Base-by-base conservation (phyloP, 352 stramenopile species). In the Globisporangium viniferum region DNA sequence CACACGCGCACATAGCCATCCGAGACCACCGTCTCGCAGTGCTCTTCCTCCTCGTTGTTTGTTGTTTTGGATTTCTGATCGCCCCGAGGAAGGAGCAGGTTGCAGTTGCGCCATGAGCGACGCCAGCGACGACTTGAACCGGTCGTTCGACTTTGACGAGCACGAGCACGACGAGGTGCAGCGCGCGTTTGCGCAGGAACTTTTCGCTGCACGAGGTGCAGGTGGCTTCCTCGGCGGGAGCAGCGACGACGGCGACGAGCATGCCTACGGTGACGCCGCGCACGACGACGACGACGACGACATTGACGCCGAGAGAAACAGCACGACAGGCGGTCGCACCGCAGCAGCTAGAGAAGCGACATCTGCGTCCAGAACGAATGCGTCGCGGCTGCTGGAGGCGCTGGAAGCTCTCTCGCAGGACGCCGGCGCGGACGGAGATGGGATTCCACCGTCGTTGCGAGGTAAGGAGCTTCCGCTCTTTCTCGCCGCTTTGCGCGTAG, bases 341-440 rank as follows among this genome's bases (percentile, higher is more conserved):
- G 31, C 15, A 24, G 55, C 18, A 20, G 24, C 29, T n/a, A 41
- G 27, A 60, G 27, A 20, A 60, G 20, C 24, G 12, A 27, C 61
- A 5, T 54, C 27, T 12, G 27, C 61, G n/a, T 61, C 68, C 33
- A 61, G 58, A 55, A 56, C 68, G 20, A 82, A 73, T 29, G 72
- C 79, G 15, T 58, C 73, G 54, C 74, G 80, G 15, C 74, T 91
- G 68, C 55, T 91, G 2, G 80, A 89, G 56, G 80, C 80, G 35
- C 71, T 91, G 0, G 82, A 91, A 46, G 76, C 76, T 57, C 76
- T 91, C 2, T 79, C 77, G 1, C 68, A 75, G 1, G 80, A 89
- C 12, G 65, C 76, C 2, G 70, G 61, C 12, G 14, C n/a, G 10
- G 69, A 64, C 10, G 63, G 67, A 36, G 69, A 65, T 29, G 64